Evolutionary conservation across 1,284 basidiomycete genomes (phyloP).

Genomic region (Ustilago loliicola): DNA sequence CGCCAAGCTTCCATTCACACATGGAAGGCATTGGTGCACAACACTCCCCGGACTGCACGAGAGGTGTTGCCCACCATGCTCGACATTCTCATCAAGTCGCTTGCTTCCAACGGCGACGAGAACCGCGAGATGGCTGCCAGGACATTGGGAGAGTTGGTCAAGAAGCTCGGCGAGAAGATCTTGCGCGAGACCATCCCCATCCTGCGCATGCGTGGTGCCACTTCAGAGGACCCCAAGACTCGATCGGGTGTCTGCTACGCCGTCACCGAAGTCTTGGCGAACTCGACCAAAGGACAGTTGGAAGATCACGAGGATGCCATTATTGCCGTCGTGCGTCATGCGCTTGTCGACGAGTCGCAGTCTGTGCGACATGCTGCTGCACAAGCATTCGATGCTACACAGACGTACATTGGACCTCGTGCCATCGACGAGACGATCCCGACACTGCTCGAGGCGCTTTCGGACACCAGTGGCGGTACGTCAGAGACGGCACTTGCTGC

Average conservation of each 20-base stretch:
- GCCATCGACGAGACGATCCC: conserved; percentile 98
- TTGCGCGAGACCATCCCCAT: conserved; percentile 86
- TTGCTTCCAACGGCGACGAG: conserved; percentile 84
- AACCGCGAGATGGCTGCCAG: conserved; percentile 83
- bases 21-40: conserved; percentile 97
- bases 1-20: conserved; percentile 93
- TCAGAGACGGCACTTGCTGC: conserved; percentile 94
- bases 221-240: conserved; percentile 80
- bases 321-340: conserved; percentile 80
- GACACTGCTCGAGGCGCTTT: conserved; percentile 89
- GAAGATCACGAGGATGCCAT: conserved; percentile 92
- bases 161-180: conserved; percentile 95
- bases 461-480: conserved; percentile 74
- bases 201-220: conserved; percentile 76
- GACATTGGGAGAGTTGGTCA: conserved; percentile 80
- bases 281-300: conserved; percentile 84
- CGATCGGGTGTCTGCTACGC: conserved; percentile 90
- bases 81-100: conserved; percentile 77
- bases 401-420: conserved; percentile 87
- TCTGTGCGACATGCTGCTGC: conserved; percentile 93
- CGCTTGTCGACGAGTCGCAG: conserved; percentile 88
- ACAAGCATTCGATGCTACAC: conserved; percentile 90
- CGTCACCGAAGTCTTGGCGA: conserved; percentile 89
- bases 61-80: conserved; percentile 85
- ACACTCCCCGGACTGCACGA: conserved; percentile 78